Base-by-base conservation (phyloP, 257 asterid species). In the Thymus quinquecostatus region DNA sequence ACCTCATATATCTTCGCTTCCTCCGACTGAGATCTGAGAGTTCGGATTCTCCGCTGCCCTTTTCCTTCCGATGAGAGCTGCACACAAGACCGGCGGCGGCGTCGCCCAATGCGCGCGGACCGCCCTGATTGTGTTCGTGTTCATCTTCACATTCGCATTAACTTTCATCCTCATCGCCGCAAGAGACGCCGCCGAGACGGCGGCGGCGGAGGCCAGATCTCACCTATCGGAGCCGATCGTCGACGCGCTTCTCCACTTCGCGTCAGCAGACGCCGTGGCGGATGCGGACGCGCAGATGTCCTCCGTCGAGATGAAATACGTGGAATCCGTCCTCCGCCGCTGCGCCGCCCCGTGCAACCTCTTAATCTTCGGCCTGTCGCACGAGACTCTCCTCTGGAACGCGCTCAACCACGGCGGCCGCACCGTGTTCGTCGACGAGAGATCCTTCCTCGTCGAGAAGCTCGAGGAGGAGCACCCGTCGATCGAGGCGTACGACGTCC, bases 401-500 rank as follows among this genome's bases (percentile, higher is more conserved):
- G 64, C 95, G 0, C 85, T 92, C 60, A 90, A 92, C 80, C 82
- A 75, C 68, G 74, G 81, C 33, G 98, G 98, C 4, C 94, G 89
- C 6, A 92, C 98, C 0, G 95, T 90, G 1, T 86, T 92, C 53
- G 79, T 92, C 7, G 92, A 79, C 69, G 98, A 92, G 51, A 81
- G 73, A 75, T 58, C 89, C 45, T 88, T 82, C 29, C 14, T 67
- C 2, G 83, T 90, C 10, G 64, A 90, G 10, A 64, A 53, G 32
- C 50, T 84, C n/a, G 96, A 90, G 64, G 77, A 80, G 54, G 70
- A 40, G 10, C 81, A 84, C 10, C 91, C 91, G 2, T 84, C 74
- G 2, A 77, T 87, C 51, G 97, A 92, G 78, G 96, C 92, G 29
- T 92, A 90, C 82, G 98, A 92, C 76, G 90, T 88, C 44, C 81